phyloP scores from a whole-genome alignment of 1,284 basidiomycete species.

The Leccinum huronense region DNA sequence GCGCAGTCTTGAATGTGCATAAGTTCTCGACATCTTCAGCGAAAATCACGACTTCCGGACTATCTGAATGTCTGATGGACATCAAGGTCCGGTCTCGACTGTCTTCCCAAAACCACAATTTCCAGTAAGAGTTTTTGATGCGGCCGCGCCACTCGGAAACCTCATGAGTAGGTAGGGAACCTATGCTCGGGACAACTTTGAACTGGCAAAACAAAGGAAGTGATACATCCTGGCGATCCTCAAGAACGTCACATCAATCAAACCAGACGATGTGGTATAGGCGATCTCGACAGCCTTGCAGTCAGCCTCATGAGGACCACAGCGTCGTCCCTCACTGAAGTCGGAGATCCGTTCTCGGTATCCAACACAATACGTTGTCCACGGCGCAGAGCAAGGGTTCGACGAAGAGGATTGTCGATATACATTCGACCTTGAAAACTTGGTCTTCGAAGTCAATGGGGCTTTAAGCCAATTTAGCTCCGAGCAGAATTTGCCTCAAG shows the following conservation, averaged over 20 bases:
- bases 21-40: conserved; percentile 81
- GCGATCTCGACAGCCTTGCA: conserved; percentile 86
- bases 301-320: conserved; percentile 65
- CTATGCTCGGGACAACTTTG: conserved; percentile 85
- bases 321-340: conserved; percentile 71
- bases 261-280: conserved; percentile 52
- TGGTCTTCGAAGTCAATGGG: conserved; percentile 73
- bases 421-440: conserved; percentile 85
- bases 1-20: conserved; percentile 84
- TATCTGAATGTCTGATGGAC: conserved; percentile 80
- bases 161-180: conserved; percentile 94
- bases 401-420: conserved; percentile 86
- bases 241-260: conserved; percentile 81
- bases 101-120: conserved; percentile 90
- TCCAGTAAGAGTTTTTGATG: conserved; percentile 98
- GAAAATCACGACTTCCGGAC: conserved; percentile 80
- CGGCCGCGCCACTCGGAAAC: conserved; percentile 76
- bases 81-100: conserved; percentile 70
- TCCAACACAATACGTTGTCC: conserved; percentile 76
- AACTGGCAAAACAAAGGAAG: conserved; percentile 85
- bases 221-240: conserved; percentile 76
- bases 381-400: conserved; percentile 80
- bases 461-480: conserved; percentile 87
- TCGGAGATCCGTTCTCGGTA: conserved; percentile 46
- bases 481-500: conserved; percentile 78